Percentiles rank a stretch among this genome's conserved stretches.
These are phyloP conservation scores for Candida montana DNA, from an alignment of 805 yeast species.

Conservation along the genomic window DNA sequence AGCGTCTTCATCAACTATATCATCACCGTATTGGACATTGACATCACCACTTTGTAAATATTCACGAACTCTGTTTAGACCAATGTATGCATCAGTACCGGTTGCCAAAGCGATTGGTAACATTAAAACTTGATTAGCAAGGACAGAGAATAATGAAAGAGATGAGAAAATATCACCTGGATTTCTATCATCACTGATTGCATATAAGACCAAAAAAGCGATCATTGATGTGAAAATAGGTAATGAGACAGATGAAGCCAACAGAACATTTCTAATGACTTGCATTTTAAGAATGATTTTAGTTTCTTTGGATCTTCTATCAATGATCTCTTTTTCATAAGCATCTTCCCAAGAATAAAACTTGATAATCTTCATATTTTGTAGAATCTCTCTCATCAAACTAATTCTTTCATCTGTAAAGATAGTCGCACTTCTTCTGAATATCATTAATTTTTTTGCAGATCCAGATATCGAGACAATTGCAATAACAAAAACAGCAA, in stretches of 20 bases:
- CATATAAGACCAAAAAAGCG: slow-evolving; percentile 39
- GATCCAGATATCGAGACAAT: slow-evolving; percentile 38
- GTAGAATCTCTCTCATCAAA: slow-evolving; percentile 55
- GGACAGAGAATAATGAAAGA: slow-evolving; percentile 57
- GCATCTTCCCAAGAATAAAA: slow-evolving; percentile 86
- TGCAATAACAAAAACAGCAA: slow-evolving; percentile 47
- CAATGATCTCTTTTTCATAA: slow-evolving; percentile 47
- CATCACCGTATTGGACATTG: slow-evolving; percentile 32
- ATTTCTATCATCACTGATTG: slow-evolving; percentile 30
- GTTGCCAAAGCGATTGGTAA: slow-evolving; percentile 67
- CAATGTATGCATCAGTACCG: slow-evolving; percentile 62
- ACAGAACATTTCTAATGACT: slow-evolving; percentile 45
- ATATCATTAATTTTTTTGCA: slow-evolving; percentile 43
- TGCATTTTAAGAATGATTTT: slow-evolving; percentile 51
- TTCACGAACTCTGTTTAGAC: slow-evolving; percentile 51
- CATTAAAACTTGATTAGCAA: slow-evolving; percentile 59
- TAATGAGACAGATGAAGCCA: slow-evolving; percentile 45
- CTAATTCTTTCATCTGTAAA: slow-evolving; percentile 62
- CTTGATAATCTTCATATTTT: slow-evolving; percentile 65
- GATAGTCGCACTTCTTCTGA: slow-evolving; percentile 50
- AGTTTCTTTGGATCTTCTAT: slow-evolving; percentile 56
- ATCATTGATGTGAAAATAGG: slow-evolving; percentile 55
- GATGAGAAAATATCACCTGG: slow-evolving; percentile 70
- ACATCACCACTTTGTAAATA: slow-evolving; percentile 42
- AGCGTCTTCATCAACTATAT: slow-evolving; percentile 34